A percentile compares a stretch with the other conserved stretches of the same genome.
phyloP scores from a whole-genome alignment of 257 asterid species.

The Echium plantagineum region DNA sequence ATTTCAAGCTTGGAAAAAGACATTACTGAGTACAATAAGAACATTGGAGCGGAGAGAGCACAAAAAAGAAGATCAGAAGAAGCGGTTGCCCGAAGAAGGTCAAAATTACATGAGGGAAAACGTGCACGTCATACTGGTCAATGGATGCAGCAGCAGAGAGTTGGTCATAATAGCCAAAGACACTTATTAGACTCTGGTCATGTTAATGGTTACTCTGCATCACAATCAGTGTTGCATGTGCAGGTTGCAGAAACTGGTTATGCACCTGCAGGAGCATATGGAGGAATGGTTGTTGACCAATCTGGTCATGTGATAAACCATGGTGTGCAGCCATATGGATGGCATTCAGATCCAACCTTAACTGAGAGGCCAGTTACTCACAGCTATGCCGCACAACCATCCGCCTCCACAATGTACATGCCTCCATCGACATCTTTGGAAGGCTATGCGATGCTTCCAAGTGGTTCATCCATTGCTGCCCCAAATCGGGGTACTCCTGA shows the following conservation, averaged over 20 bases:
- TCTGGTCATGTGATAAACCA: conserved; percentile 24
- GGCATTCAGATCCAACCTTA: conserved; percentile 29
- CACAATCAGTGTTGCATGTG: conserved; percentile 36
- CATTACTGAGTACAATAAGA: conserved; percentile 23
- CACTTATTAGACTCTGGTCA: conserved; percentile 16
- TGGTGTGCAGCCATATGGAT: conserved; percentile 24
- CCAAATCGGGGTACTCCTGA: conserved; percentile 36
- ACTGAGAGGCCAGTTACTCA: conserved; percentile 22
- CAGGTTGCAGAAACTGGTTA: conserved; percentile 37
- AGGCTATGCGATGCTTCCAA: conserved; percentile 32
- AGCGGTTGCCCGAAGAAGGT: conserved; percentile 25
- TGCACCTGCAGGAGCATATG: conserved; percentile 25
- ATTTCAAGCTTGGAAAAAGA: conserved; percentile 49
- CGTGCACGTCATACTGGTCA: conserved; percentile 33
- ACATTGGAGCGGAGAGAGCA: conserved; percentile 18
- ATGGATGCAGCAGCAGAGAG: conserved; percentile 19
- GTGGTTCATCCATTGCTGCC: conserved; percentile 25
- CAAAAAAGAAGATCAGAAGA: conserved; percentile 52
- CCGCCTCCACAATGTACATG: conserved; percentile 38
- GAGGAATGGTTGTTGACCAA: conserved; percentile 19
- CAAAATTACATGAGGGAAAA: conserved; percentile 39
- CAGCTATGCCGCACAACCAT: conserved; percentile 22
- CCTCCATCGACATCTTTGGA: conserved; percentile 30
- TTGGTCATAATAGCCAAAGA: conserved; percentile 25
- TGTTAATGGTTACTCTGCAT: conserved; percentile 18